Evolutionary conservation across 2,329 filamentous ascomycete species (phyloP), one percentile per base, ranked within the genome.

Genomic region (Fusarium avenaceum): DNA sequence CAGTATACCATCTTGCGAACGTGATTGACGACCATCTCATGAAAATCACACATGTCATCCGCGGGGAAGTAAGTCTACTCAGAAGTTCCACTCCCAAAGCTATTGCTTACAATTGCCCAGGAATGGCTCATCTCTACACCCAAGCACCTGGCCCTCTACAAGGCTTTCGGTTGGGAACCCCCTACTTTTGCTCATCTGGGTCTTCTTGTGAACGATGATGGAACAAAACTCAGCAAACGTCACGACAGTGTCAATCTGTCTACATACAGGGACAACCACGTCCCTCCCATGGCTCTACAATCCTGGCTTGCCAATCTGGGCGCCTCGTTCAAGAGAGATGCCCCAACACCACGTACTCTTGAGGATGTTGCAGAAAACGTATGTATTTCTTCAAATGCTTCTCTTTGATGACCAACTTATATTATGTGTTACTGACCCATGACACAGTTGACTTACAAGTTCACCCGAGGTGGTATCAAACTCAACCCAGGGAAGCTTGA

Each of bases 61-160:
- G 96, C 42, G 96, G 95, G 53, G 90, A 91, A 26, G 90, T 92
- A 80, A 73, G 86, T 42, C 20, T 43, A 61, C 24, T 4, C 26
- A 49, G 50, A 56, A 58, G 38, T 17, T 3, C 24, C 24, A 24
- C 7, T 24, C 24, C 7, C 24, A 7, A 24, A 24, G 24, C 24
- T 24, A 24, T 7, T 24, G 24, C 7, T 63, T 17, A 70, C 32
- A 55, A 11, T 10, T 35, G 3, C 13, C 3, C 53, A 92, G 85
- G 96, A 99, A 86, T 99, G 96, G 96, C 91, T 99, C 81, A 89
- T 95, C 33, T 97, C 94, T 1, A 98, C 96, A 0, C 94, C 94
- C 1, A 92, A 86, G 64, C 88, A 90, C 72, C 77, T 88, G 43
- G 83, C 86, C 42, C 77, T 96, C n/a, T 96, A 96, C 76, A 80